Conservation (phyloP, 257 asterid species). For the Penstemon barbatus region DNA sequence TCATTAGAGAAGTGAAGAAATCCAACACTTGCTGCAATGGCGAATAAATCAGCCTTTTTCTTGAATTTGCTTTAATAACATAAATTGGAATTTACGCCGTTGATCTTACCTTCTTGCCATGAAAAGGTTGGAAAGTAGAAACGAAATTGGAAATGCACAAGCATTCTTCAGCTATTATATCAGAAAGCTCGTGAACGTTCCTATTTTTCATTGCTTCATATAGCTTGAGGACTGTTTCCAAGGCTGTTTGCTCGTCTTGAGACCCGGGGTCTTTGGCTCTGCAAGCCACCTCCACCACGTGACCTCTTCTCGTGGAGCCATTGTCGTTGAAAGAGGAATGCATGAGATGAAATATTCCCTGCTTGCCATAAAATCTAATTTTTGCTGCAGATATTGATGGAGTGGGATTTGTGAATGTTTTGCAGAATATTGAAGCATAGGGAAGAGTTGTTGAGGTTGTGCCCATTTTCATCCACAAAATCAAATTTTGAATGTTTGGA, state of each 20-base stretch:
- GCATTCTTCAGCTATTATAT: conserved; percentile 73
- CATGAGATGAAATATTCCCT: conserved; percentile 8
- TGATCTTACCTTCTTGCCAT: conserved; percentile 63
- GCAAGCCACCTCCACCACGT: conserved; percentile 25
- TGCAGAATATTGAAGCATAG: no score
- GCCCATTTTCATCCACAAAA: no score
- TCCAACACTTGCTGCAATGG: conserved; percentile 60
- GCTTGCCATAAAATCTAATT: not conserved
- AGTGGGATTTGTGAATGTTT: no score
- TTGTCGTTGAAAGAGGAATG: conserved; percentile 16
- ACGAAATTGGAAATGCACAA: conserved; percentile 57
- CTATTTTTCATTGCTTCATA: conserved; percentile 55
- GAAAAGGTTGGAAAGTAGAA: conserved; percentile 46
- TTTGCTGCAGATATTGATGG: no score
- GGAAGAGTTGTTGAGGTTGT: no score
- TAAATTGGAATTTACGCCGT: not conserved
- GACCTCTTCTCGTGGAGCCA: conserved; percentile 21
- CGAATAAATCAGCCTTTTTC: not conserved
- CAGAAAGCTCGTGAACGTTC: conserved; percentile 45
- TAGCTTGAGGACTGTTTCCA: conserved; percentile 69
- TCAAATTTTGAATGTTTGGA: no score
- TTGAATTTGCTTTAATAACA: no score
- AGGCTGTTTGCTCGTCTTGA: conserved; percentile 41
- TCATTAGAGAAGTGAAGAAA: conserved; percentile 55
- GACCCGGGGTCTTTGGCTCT: conserved; percentile 21